Percentiles rank a stretch among this genome's conserved stretches.
Evolutionary conservation across 2,329 filamentous ascomycete species (phyloP).

Genomic region (Salinomyces thailandicus): DNA sequence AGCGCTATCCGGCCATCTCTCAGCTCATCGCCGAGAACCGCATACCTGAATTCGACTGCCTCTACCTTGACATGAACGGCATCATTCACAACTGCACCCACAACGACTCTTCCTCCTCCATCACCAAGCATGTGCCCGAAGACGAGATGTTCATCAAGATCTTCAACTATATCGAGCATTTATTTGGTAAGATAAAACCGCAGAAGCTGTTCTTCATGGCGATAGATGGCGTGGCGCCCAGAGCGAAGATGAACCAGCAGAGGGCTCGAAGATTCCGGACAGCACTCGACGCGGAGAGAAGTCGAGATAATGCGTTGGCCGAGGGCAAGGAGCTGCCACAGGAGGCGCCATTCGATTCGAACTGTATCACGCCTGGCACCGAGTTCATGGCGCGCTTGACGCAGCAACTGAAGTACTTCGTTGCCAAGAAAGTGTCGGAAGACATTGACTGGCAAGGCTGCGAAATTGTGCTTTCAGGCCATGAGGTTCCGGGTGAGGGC

Average conservation of each 20-base stretch:
- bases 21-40: slow-evolving; percentile 97
- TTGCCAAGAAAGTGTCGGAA: slow-evolving; percentile 97
- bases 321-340: slow-evolving; percentile 90
- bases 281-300: slow-evolving; percentile 78
- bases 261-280: slow-evolving; percentile 90
- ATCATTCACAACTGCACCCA: slow-evolving; percentile 99
- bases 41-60: slow-evolving; percentile 96
- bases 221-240: slow-evolving; percentile 91
- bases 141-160: slow-evolving; percentile 99
- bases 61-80: slow-evolving; percentile 98
- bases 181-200: slow-evolving; percentile 97
- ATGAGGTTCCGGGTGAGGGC: slow-evolving; percentile 94
- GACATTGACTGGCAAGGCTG: slow-evolving; percentile 96
- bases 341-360: slow-evolving; percentile 94
- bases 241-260: slow-evolving; percentile 99
- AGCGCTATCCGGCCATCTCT: slow-evolving; percentile 96
- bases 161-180: slow-evolving; percentile 98
- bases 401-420: slow-evolving; percentile 89
- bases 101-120: slow-evolving; percentile 86
- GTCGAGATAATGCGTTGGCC: slow-evolving; percentile 80
- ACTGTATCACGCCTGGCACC: slow-evolving; percentile 95
- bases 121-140: slow-evolving; percentile 85
- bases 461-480: slow-evolving; percentile 89
- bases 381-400: slow-evolving; percentile 97
- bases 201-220: slow-evolving; percentile 99